A percentile compares a stretch with the other conserved stretches of the same genome.
phyloP scores from a whole-genome alignment of 306 rosid species.

The Inga laurina region DNA sequence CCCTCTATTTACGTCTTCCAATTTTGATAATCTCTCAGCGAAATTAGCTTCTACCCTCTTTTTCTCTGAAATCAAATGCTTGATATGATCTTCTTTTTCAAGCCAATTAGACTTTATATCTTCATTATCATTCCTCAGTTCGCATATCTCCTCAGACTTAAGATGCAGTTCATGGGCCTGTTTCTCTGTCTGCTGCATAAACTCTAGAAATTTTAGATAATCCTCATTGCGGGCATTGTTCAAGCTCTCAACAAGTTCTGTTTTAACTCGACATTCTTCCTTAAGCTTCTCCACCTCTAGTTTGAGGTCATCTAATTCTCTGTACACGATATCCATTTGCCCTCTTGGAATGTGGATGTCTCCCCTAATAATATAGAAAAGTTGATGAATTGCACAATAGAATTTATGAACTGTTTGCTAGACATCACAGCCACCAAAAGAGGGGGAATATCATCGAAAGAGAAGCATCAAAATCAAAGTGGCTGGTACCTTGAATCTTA shows the following conservation, averaged over 20 bases:
- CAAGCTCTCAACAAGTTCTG: constrained; percentile 40
- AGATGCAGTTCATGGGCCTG: constrained; percentile 43
- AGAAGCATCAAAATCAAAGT: background rate
- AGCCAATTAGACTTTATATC: constrained; percentile 50
- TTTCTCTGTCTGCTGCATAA: constrained; percentile 42
- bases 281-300: constrained; percentile 52
- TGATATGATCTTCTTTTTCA: constrained; percentile 43
- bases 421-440: background rate
- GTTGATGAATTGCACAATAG: background rate
- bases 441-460: background rate
- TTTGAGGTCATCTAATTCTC: constrained; percentile 52
- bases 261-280: constrained; percentile 45
- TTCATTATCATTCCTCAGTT: constrained; percentile 41
- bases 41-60: constrained; percentile 43
- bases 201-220: constrained; percentile 49
- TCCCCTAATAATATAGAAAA: constrained; percentile 8
- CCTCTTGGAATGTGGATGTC: constrained; percentile 26
- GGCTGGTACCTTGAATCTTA: background rate
- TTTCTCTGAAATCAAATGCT: constrained; percentile 45
- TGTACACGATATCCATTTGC: constrained; percentile 43
- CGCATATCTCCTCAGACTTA: constrained; percentile 54
- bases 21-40: constrained; percentile 41
- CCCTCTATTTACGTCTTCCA: constrained; percentile 52
- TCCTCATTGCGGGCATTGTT: constrained; percentile 44
- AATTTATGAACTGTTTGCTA: background rate